Evolutionary conservation across 2,329 filamentous ascomycete species (phyloP).

Genomic region (Zasmidium cellare): DNA sequence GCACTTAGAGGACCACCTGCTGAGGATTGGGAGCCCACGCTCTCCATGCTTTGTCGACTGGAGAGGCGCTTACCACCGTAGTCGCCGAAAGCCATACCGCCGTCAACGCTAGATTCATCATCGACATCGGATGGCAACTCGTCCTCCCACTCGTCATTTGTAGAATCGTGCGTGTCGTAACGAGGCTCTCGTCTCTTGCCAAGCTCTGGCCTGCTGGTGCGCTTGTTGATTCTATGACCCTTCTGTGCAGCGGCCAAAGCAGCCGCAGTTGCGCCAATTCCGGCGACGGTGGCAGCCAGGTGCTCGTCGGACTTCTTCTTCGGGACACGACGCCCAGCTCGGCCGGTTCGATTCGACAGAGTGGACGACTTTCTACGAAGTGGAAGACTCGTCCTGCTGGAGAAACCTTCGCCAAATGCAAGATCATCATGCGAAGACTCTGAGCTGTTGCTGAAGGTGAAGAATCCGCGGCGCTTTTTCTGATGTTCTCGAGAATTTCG

Average conservation of each 20-base stretch:
- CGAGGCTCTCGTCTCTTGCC: slow-evolving; percentile 22
- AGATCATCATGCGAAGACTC: slow-evolving; percentile 48
- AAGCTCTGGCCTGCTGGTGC: slow-evolving; percentile 27
- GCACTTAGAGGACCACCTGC: slow-evolving; percentile 43
- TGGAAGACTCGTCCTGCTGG: slow-evolving; percentile 20
- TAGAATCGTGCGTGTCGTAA: slow-evolving; percentile 34
- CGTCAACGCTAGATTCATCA: slow-evolving; percentile 55
- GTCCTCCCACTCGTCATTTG: slow-evolving; percentile 61
- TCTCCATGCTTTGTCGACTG: slow-evolving; percentile 51
- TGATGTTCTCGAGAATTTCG: slow-evolving; percentile 21
- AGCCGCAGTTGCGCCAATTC: slow-evolving; percentile 50
- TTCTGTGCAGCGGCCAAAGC: slow-evolving; percentile 48
- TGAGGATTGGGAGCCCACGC: slow-evolving; percentile 54
- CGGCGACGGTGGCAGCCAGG: slow-evolving; percentile 47
- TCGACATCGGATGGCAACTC: slow-evolving; percentile 53
- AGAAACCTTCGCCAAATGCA: slow-evolving; percentile 44
- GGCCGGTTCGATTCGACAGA: slow-evolving; percentile 13
- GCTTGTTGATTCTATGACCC: slow-evolving; percentile 27
- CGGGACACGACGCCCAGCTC: slow-evolving; percentile 20
- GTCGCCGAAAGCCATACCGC: slow-evolving; percentile 63
- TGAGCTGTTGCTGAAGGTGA: slow-evolving; percentile 50
- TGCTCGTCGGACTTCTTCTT: slow-evolving; percentile 47
- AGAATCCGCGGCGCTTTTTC: slow-evolving; percentile 48
- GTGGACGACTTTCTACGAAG: slow-evolving; percentile 25
- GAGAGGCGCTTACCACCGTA: slow-evolving; percentile 37